A percentile compares a stretch with the other conserved stretches of the same genome.
Evolutionary conservation across 805 yeast species (phyloP).

Genomic region (Saccharomycopsis schoenii): DNA sequence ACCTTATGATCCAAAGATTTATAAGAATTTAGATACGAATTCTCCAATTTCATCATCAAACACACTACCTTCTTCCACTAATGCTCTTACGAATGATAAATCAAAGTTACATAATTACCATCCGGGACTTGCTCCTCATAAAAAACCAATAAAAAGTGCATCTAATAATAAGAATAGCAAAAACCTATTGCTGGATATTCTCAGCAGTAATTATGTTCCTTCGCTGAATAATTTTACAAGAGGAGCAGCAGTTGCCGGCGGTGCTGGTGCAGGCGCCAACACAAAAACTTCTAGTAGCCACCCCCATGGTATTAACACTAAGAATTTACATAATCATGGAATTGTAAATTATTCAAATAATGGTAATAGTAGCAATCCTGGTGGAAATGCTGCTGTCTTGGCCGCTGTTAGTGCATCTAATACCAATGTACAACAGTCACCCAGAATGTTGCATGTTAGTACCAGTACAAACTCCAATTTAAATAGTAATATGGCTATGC

Average conservation of each 20-base stretch:
- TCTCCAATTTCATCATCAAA: background rate
- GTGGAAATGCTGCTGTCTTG: background rate
- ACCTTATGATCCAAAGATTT: slow-evolving; percentile 42
- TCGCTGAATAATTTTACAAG: slow-evolving; percentile 63
- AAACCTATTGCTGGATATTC: slow-evolving; percentile 37
- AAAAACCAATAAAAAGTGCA: background rate
- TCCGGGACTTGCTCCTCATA: background rate
- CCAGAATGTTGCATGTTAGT: background rate
- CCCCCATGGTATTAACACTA: background rate
- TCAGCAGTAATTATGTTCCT: slow-evolving; percentile 55
- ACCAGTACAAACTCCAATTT: background rate
- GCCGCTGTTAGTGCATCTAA: background rate
- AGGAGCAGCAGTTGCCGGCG: slow-evolving; percentile 4
- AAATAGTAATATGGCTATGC: background rate
- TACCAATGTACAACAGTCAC: background rate
- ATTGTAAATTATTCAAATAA: background rate
- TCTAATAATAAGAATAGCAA: background rate
- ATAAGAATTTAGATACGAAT: slow-evolving; percentile 14
- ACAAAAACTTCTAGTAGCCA: background rate
- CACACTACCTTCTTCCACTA: background rate
- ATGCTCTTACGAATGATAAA: background rate
- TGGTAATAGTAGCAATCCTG: background rate
- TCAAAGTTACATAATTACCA: background rate
- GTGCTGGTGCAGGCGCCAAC: background rate
- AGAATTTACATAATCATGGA: background rate